phyloP scores from a whole-genome alignment of 352 stramenopile species.

The Phytopythium cucurbitacearum region DNA sequence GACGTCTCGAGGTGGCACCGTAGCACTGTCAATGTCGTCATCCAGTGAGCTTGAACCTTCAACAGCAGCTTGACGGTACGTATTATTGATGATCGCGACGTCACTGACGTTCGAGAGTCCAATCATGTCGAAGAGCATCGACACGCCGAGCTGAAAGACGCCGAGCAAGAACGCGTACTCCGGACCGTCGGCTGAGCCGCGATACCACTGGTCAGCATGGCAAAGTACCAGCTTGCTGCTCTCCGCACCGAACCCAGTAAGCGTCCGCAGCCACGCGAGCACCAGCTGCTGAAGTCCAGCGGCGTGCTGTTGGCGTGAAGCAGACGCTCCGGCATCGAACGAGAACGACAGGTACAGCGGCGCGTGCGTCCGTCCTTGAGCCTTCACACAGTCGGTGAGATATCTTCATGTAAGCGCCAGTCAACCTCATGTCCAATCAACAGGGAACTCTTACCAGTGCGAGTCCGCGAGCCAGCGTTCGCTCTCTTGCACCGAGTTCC shows the following conservation, averaged over 20 bases:
- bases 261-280: slow-evolving; percentile 26
- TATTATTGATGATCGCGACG: slow-evolving; percentile 35
- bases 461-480: slow-evolving; percentile 26
- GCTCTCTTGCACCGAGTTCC: slow-evolving; percentile 16
- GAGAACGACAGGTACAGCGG: slow-evolving; percentile 75
- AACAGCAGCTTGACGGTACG: slow-evolving; percentile 2
- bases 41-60: not conserved
- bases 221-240: slow-evolving; percentile 58
- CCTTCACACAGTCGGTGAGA: slow-evolving; percentile 15
- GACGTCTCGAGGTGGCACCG: slow-evolving; percentile 36
- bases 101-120: slow-evolving; percentile 65
- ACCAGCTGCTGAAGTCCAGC: slow-evolving; percentile 12
- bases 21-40: not conserved
- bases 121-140: slow-evolving; percentile 61
- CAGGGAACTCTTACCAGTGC: slow-evolving; percentile 24
- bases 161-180: slow-evolving; percentile 30
- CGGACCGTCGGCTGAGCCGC: slow-evolving; percentile 6
- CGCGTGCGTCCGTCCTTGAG: slow-evolving; percentile 42
- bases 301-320: not conserved
- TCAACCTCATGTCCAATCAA: slow-evolving; percentile 2
- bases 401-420: not conserved
- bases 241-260: slow-evolving; percentile 32
- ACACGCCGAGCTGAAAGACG: slow-evolving; percentile 32
- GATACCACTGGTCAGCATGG: slow-evolving; percentile 65
- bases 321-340: not conserved